phyloP scores from a whole-genome alignment of 371 early-diverging fungal genomes.

The Dinochytrium kinnereticum region DNA sequence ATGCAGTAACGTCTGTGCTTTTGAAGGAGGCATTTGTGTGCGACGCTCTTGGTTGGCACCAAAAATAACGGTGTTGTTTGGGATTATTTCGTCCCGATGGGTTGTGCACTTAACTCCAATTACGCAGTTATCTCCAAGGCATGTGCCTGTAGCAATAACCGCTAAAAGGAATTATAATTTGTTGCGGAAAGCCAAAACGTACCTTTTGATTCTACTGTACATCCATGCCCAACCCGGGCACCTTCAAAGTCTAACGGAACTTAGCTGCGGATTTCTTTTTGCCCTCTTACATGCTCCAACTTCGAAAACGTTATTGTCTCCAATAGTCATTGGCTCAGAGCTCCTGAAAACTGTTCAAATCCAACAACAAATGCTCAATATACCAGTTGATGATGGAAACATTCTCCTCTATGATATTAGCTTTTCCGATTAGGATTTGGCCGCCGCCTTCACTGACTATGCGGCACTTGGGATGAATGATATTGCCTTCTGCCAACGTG shows the following conservation, averaged over 20 bases:
- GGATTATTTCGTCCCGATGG: conserved; percentile 64
- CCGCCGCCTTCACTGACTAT: conserved; percentile 71
- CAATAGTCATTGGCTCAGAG: conserved; percentile 64
- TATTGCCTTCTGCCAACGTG: conserved; percentile 57
- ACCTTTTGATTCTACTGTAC: conserved; percentile 74
- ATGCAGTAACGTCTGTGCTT: conserved; percentile 62
- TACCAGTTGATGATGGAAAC: conserved; percentile 76
- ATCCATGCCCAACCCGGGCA: conserved; percentile 67
- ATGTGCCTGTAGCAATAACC: conserved; percentile 62
- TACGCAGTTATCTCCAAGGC: conserved; percentile 74
- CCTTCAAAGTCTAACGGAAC: conserved; percentile 71
- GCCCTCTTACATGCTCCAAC: conserved; percentile 68
- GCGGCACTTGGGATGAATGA: conserved; percentile 76
- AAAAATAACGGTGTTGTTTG: conserved; percentile 71
- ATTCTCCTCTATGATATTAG: conserved; percentile 79
- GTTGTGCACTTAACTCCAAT: conserved; percentile 75
- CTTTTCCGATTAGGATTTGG: conserved; percentile 72
- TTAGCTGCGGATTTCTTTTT: background rate
- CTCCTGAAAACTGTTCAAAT: conserved; percentile 15
- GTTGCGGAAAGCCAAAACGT: conserved; percentile 20
- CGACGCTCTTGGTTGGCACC: conserved; percentile 66
- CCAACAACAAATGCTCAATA: background rate
- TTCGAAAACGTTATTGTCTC: conserved; percentile 79
- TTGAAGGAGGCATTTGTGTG: conserved; percentile 48
- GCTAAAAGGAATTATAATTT: conserved; percentile 46